phyloP scores from a whole-genome alignment of 495 filamentous ascomycete species.

The Aspergillus funiculosus region DNA sequence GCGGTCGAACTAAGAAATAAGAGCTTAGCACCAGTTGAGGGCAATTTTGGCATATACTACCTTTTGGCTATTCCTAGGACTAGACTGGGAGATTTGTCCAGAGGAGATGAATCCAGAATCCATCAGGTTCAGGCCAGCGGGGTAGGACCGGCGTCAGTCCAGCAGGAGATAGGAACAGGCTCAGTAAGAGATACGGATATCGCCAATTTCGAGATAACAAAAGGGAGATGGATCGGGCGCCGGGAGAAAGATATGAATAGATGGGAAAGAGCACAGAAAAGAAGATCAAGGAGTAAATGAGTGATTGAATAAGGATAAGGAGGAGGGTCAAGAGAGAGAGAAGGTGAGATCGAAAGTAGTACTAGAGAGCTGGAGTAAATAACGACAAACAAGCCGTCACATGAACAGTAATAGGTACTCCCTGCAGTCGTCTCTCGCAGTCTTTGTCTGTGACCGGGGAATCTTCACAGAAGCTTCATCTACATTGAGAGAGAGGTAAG shows the following conservation, averaged over 20 bases:
- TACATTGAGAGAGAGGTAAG: too few species aligned
- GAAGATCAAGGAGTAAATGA: neutral
- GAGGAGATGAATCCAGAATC: neutral
- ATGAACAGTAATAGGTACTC: too few species aligned
- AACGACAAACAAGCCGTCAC: too few species aligned
- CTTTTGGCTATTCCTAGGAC: neutral
- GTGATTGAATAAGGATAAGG: neutral
- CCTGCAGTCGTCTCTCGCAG: too few species aligned
- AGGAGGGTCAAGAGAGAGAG: neutral
- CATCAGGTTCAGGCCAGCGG: slow-evolving; percentile 3
- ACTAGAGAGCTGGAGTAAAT: too few species aligned
- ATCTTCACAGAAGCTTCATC: too few species aligned
- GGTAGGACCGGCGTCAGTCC: too few species aligned
- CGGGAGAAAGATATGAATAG: neutral
- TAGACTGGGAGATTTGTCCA: neutral
- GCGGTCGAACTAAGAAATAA: slow-evolving; percentile 16
- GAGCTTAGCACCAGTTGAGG: neutral
- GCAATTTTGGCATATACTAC: neutral
- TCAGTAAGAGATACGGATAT: neutral
- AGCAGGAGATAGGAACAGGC: neutral
- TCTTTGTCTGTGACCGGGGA: too few species aligned
- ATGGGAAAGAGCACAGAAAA: neutral
- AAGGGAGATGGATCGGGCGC: neutral
- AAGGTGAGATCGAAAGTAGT: slow-evolving; percentile 7
- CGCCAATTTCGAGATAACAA: neutral